These are phyloP conservation scores for Iberis pinnata DNA, from an alignment of 345 rosid genomes.

Conservation along the genomic window DNA sequence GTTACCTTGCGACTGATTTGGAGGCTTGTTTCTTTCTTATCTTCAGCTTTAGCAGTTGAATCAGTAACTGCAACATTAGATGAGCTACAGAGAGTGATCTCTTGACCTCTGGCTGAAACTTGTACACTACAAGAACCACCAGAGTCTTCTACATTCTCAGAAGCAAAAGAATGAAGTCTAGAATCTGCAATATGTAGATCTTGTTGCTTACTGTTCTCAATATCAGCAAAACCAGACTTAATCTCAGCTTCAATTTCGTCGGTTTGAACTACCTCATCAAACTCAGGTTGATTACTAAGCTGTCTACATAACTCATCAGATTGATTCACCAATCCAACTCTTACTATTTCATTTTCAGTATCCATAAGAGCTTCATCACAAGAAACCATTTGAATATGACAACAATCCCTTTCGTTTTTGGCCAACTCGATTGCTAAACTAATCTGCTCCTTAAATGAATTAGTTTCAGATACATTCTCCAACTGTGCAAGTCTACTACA, in stretches of 20 bases:
- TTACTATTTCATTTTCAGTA: conserved; percentile 12
- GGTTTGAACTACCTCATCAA: conserved; percentile 33
- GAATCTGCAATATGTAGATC: conserved; percentile 27
- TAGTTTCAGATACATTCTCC: conserved; percentile 18
- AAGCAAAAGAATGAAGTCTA: conserved; percentile 34
- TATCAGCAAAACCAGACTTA: conserved; percentile 29
- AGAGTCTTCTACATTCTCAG: conserved; percentile 13
- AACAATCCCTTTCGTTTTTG: conserved; percentile 25
- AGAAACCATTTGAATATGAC: conserved; percentile 29
- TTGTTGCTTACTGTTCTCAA: conserved; percentile 26
- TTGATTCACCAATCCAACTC: conserved; percentile 7
- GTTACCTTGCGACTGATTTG: conserved; percentile 41
- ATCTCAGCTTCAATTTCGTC: conserved; percentile 28
- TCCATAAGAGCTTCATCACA: conserved; percentile 19
- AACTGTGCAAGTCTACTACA: conserved; percentile 25
- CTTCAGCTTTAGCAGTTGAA: conserved; percentile 26
- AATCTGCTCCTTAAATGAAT: conserved; percentile 25
- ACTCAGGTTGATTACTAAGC: neutral
- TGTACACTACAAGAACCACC: conserved; percentile 18
- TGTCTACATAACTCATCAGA: conserved; percentile 18
- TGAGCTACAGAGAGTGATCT: conserved; percentile 26
- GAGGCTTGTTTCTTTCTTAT: conserved; percentile 27
- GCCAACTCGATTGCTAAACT: conserved; percentile 34
- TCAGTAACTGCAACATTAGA: conserved; percentile 25
- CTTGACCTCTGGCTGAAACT: conserved; percentile 17